Percentiles rank a stretch among this genome's conserved stretches.
phyloP scores from a whole-genome alignment of 1,284 basidiomycete species.

The Ceratorhiza oryzae-sativae region DNA sequence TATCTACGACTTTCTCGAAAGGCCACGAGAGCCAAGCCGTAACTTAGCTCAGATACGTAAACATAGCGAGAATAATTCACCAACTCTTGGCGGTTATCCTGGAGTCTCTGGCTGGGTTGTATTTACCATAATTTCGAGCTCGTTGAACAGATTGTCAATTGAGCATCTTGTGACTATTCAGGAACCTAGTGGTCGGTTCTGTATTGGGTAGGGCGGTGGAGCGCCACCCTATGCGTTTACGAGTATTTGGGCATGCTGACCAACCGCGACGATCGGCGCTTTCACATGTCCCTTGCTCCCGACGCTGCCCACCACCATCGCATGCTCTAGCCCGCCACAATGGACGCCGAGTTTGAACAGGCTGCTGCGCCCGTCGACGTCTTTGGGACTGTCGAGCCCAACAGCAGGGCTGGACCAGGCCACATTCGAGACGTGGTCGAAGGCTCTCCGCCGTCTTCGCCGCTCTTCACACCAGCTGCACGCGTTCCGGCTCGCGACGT shows the following conservation, averaged over 20 bases:
- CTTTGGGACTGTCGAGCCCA: conserved; percentile 19
- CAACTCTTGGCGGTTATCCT: too few relatives aligned
- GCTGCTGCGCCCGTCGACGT: conserved; percentile 11
- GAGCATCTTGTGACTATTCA: too few relatives aligned
- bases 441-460: background rate
- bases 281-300: conserved; percentile 5
- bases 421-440: conserved; percentile 14
- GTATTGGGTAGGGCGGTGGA: too few relatives aligned
- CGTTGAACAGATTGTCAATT: too few relatives aligned
- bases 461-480: conserved; percentile 6
- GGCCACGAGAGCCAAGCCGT: too few relatives aligned
- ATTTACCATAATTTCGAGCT: too few relatives aligned
- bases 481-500: conserved; percentile 14
- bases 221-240: too few relatives aligned
- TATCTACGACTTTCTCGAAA: too few relatives aligned
- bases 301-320: background rate
- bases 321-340: background rate
- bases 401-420: background rate
- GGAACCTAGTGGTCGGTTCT: too few relatives aligned
- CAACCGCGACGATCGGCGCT: conserved; percentile 5
- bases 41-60: too few relatives aligned
- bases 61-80: too few relatives aligned
- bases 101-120: too few relatives aligned
- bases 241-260: background rate
- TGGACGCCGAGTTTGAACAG: background rate